phyloP scores from a whole-genome alignment of 306 rosid genomes.

The Calophaca sinica region DNA sequence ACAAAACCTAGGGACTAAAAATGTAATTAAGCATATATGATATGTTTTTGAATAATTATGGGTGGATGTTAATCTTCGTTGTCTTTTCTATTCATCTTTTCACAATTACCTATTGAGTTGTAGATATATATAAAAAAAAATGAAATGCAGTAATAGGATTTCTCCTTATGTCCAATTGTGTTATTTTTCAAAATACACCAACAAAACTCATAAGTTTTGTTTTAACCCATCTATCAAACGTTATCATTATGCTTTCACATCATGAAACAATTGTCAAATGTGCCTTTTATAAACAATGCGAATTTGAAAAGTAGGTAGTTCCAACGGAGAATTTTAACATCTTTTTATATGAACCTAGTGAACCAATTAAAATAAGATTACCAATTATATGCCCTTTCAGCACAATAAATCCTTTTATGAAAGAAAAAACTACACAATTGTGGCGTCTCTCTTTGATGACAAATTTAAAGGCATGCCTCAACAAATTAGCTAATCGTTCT shows the following conservation, averaged over 20 bases:
- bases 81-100: too few species aligned
- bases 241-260: background rate
- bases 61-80: too few species aligned
- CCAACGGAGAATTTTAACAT: background rate
- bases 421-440: background rate
- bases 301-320: constrained; percentile 7
- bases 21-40: too few species aligned
- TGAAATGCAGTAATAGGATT: too few species aligned
- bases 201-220: too few species aligned
- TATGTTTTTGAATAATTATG: too few species aligned
- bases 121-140: too few species aligned
- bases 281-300: background rate
- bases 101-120: too few species aligned
- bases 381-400: background rate
- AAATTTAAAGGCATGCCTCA: constrained; percentile 12
- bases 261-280: background rate
- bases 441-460: background rate
- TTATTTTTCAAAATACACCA: too few species aligned
- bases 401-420: constrained; percentile 1
- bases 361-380: background rate
- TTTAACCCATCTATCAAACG: background rate
- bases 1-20: too few species aligned
- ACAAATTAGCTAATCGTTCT: constrained; percentile 10
- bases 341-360: constrained; percentile 6
- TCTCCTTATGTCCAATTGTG: too few species aligned